Evolutionary conservation across 345 rosid genomes (phyloP).

Genomic region (Camelina neglecta): DNA sequence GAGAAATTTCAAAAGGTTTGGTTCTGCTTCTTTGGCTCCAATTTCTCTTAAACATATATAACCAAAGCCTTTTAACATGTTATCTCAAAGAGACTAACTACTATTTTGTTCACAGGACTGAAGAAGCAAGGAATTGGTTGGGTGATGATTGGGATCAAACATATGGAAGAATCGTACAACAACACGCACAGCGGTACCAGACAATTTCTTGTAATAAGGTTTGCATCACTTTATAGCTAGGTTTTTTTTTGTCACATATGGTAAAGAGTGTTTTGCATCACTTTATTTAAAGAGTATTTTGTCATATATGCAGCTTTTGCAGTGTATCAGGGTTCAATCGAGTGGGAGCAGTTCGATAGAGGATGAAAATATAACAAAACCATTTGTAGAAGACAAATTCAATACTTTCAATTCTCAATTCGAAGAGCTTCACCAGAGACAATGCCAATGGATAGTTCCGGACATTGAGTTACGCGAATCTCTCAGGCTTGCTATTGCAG

Average conservation of each 20-base stretch:
- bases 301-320: constrained; percentile 67
- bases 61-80: background rate
- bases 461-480: constrained; percentile 93
- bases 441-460: constrained; percentile 92
- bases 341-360: constrained; percentile 42
- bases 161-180: constrained; percentile 75
- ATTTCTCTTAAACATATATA: background rate
- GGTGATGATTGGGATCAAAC: constrained; percentile 99
- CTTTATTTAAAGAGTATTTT: background rate
- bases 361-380: constrained; percentile 56
- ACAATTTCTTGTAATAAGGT: constrained; percentile 88
- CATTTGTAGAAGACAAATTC: constrained; percentile 81
- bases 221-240: too few species aligned
- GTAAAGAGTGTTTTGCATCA: background rate
- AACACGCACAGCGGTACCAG: constrained; percentile 91
- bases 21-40: constrained; percentile 12
- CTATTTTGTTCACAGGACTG: constrained; percentile 51
- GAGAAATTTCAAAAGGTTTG: constrained; percentile 78
- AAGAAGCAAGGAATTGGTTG: constrained; percentile 79
- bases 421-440: constrained; percentile 88
- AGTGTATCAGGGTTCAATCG: constrained; percentile 72
- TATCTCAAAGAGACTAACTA: constrained; percentile 1
- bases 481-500: constrained; percentile 85
- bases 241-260: constrained; percentile 40
- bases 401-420: constrained; percentile 83